These are phyloP conservation scores for Leccinum barrowsii DNA, from an alignment of 768 basidiomycete species.

Conservation along the genomic window DNA sequence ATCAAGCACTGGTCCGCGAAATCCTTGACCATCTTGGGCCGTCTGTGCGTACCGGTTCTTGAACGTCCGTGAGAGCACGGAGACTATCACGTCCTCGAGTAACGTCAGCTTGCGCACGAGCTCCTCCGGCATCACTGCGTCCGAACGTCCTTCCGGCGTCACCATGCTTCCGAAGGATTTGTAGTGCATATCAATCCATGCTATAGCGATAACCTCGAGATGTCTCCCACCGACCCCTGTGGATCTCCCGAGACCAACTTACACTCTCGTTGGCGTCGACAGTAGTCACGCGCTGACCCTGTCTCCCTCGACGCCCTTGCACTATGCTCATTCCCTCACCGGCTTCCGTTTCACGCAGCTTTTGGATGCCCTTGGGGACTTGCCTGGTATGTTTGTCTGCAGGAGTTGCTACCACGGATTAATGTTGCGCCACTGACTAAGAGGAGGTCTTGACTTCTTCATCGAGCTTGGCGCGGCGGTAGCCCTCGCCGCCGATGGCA, in stretches of 20 bases:
- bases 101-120: constrained; percentile 58
- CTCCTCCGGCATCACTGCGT: constrained; percentile 65
- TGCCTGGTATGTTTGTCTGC: constrained; percentile 65
- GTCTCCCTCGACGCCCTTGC: constrained; percentile 34
- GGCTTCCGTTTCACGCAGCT: constrained; percentile 78
- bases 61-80: constrained; percentile 68
- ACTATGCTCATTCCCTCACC: constrained; percentile 60
- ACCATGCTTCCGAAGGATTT: constrained; percentile 85
- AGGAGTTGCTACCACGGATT: constrained; percentile 54
- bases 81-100: constrained; percentile 75
- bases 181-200: constrained; percentile 93
- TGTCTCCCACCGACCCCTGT: constrained; percentile 46
- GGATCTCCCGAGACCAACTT: constrained; percentile 33
- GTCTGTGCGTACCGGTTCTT: constrained; percentile 83
- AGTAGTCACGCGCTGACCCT: constrained; percentile 38
- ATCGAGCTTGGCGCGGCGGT: constrained; percentile 82
- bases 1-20: constrained; percentile 46
- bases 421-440: constrained; percentile 71
- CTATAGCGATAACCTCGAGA: constrained; percentile 68
- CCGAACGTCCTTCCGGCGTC: constrained; percentile 69
- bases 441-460: constrained; percentile 90
- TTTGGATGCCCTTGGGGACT: constrained; percentile 80
- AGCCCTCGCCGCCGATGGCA: constrained; percentile 66
- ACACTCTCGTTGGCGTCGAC: constrained; percentile 40
- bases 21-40: constrained; percentile 78